Base-by-base conservation (phyloP, 371 early-diverging fungal genomes). In the Amoeboaphelidium occidentale region DNA sequence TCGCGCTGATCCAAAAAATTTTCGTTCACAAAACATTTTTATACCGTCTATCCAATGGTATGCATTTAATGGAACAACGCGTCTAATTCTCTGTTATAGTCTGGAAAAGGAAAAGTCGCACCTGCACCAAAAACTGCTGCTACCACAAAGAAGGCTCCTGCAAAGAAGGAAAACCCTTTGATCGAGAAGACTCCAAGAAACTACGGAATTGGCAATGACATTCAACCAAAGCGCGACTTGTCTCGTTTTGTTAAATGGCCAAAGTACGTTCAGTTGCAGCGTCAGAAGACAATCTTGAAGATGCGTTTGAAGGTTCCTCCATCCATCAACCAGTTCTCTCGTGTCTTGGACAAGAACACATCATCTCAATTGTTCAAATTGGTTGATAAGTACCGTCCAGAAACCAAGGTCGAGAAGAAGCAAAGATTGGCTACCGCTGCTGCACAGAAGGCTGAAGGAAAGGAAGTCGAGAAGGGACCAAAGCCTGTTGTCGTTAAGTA, bases 241-340 rank as follows among this genome's bases (percentile, higher is more conserved):
- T 72, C 86, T 58, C 87, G 92, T 69, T 92, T 83, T 67, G 84
- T 89, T 65, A 86, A 87, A 70, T 91, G 90, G 91, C 93, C 97
- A 64, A 74, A 81, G 57, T 96, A 96, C 67, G 83, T 92, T 57
- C 84, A 83, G 54, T 84, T 91, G 53, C 92, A 92, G 75, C 83
- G 92, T 64, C 93, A 96, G 72, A 79, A 82, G 73, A 79, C 79
- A 69, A 85, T 96, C 71, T 73, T 98, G 55, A 79, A 79, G 68
- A 84, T 83, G 75, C 89, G 97, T 66, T 76, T 99, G 58, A 96
- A 94, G 83, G 96, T 97, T 43, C 99, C 99, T 54, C 97, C 98
- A 41, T 81, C 98, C 48, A 78, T 99, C 73, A 90, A 98, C 81
- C 98, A 99, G 76, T 98, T 99, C 83, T 80, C 83, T 63, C 80